These are phyloP conservation scores for Nicotiana tomentosiformis DNA, from an alignment of 257 asterid genomes.

Conservation along the genomic window DNA sequence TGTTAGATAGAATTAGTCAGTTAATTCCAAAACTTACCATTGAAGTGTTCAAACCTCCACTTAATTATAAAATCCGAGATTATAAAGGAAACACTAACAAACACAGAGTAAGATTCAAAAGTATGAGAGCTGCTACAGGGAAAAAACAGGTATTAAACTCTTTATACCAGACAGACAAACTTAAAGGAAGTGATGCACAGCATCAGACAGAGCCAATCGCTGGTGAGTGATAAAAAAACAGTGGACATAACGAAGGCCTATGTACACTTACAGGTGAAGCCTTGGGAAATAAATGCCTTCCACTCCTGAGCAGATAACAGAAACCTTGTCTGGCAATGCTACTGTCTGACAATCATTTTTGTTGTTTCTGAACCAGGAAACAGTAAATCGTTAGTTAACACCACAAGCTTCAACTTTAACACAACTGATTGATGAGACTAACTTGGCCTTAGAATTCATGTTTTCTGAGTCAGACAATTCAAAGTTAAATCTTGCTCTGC, in stretches of 20 bases:
- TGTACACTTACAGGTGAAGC: constrained; percentile 74
- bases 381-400: constrained; percentile 14
- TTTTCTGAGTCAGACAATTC: constrained; percentile 94
- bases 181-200: neutral
- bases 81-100: neutral
- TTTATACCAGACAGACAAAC: neutral
- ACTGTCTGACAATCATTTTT: constrained; percentile 43
- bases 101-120: neutral
- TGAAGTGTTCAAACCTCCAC: neutral
- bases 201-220: neutral
- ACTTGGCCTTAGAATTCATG: constrained; percentile 52
- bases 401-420: constrained; percentile 4
- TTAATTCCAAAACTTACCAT: neutral
- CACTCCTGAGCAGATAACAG: constrained; percentile 76
- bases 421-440: constrained; percentile 20
- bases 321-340: constrained; percentile 69
- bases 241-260: neutral
- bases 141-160: neutral
- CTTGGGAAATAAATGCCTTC: constrained; percentile 94
- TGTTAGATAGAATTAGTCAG: constrained; percentile 2
- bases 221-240: neutral
- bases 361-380: constrained; percentile 51
- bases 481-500: constrained; percentile 91
- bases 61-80: neutral
- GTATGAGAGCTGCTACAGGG: neutral